Base-by-base conservation (phyloP, 106 monocot genomes). In the Apostasia shenzhenica region DNA sequence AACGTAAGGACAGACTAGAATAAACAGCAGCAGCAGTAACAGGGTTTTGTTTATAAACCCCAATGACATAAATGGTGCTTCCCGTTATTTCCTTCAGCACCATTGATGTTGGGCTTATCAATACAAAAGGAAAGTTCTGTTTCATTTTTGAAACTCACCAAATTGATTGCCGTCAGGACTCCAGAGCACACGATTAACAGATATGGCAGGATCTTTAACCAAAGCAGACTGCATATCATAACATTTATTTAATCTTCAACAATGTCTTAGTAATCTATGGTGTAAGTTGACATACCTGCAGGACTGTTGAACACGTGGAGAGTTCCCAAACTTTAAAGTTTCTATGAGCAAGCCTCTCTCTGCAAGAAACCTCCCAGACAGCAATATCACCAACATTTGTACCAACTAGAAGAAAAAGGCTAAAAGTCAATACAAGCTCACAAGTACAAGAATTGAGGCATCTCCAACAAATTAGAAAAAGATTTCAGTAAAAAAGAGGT, bases 361-460 rank as follows among this genome's bases (percentile, higher is more conserved):
- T 54, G 60, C 65, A 70, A 41, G 70, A 61, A n/a, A 86, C 64
- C 61, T 86, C 81, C 85, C 85, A 86, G 37, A 82, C 65, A 58
- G 70, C 68, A 63, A 86, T 79, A 58, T 82, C 85, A 61, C 85
- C 85, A 54, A 75, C 74, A 75, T 79, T 81, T 72, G 85, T 86
- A 57, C 85, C 85, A 71, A 86, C 85, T 86, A 43, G 52, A 77
- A 54, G 47, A 43, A 46, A 59, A 72, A 76, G 40, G 8, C 62
- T 51, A 41, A 57, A 43, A 42, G 45, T 71, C 10, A 65, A 77
- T 48, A 3, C 46, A 70, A 14, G 41, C 11, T 37, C 50, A 4
- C 13, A 38, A 5, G 9, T 42, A 51, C 66, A 37, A 1, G 48
- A 6, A 51, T 9, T 41, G 3, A 51, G 1, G 49, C 10, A 26